Percentiles rank a stretch among this genome's conserved stretches.
Conservation (phyloP, 495 filamentous ascomycete genomes). For the Aspergillus saccharolyticus region DNA sequence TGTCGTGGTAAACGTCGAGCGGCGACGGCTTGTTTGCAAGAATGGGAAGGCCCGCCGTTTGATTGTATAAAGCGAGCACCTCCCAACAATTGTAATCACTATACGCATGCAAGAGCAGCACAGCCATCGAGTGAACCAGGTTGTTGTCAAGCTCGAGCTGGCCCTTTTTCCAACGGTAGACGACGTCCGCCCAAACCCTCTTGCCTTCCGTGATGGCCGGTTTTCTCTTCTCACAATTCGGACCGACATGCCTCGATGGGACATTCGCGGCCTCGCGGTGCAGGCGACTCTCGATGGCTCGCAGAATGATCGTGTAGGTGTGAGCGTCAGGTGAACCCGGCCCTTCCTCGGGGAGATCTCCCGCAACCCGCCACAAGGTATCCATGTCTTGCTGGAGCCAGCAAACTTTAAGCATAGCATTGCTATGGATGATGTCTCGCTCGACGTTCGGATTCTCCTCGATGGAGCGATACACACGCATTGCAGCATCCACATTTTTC, state of each 20-base stretch:
- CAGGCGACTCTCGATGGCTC: conserved; percentile 52
- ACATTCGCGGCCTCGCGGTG: conserved; percentile 22
- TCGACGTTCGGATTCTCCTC: conserved; percentile 50
- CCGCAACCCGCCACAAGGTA: conserved; percentile 64
- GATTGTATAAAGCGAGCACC: conserved; percentile 65
- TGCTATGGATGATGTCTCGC: conserved; percentile 73
- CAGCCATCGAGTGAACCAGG: conserved; percentile 71
- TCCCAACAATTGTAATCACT: conserved; percentile 59
- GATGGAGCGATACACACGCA: conserved; percentile 70
- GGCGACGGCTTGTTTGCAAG: conserved; percentile 21
- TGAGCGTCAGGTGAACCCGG: conserved; percentile 55
- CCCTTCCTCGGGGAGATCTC: conserved; percentile 57
- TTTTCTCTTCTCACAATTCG: conserved; percentile 27
- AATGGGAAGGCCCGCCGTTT: conserved; percentile 68
- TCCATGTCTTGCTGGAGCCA: conserved; percentile 65
- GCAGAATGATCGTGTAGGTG: conserved; percentile 79
- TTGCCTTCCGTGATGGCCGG: conserved; percentile 52
- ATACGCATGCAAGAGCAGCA: conserved; percentile 56
- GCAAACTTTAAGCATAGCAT: conserved; percentile 80
- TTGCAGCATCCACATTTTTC: conserved; percentile 54
- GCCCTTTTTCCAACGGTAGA: conserved; percentile 64
- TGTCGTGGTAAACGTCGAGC: neutral
- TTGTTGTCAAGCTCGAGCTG: conserved; percentile 65
- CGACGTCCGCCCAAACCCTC: conserved; percentile 74
- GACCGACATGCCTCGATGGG: conserved; percentile 30